Percentiles rank a stretch among this genome's conserved stretches.
phyloP scores from a whole-genome alignment of 2,329 filamentous ascomycete species.

The Boeremia exigua region DNA sequence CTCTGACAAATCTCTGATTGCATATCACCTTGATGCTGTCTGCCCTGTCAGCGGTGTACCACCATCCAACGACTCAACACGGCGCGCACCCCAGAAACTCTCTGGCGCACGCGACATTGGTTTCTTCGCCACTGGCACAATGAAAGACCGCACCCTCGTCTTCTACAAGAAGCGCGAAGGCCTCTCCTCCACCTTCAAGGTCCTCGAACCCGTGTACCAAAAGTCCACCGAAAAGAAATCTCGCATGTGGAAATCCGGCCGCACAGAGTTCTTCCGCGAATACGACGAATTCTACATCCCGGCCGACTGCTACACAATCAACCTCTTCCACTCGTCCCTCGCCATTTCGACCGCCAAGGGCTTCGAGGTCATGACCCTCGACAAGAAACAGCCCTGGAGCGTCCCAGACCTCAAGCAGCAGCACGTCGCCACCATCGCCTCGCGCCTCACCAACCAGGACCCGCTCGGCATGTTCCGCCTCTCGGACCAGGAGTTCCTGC shows the following conservation, averaged over 20 bases:
- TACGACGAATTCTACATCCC: constrained; percentile 99
- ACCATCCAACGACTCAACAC: constrained; percentile 72
- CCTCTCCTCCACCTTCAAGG: constrained; percentile 92
- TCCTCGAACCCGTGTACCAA: constrained; percentile 93
- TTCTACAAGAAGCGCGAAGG: constrained; percentile 98
- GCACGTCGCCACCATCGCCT: constrained; percentile 83
- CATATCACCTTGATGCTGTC: constrained; percentile 90
- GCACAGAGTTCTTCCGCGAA: constrained; percentile 94
- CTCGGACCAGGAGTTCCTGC: constrained; percentile 78
- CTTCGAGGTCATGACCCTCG: constrained; percentile 93
- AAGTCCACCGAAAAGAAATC: constrained; percentile 86
- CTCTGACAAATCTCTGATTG: constrained; percentile 87
- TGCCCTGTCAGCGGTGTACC: constrained; percentile 62
- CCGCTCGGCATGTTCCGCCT: constrained; percentile 97
- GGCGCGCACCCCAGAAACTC: constrained; percentile 89
- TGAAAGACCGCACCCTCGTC: constrained; percentile 94
- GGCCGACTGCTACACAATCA: constrained; percentile 91
- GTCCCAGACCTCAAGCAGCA: constrained; percentile 84
- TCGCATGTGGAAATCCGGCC: constrained; percentile 71
- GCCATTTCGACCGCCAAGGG: constrained; percentile 90
- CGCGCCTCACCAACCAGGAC: constrained; percentile 79
- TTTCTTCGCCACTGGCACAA: constrained; percentile 93
- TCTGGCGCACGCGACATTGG: constrained; percentile 88
- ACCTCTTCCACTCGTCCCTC: constrained; percentile 93
- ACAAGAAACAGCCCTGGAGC: constrained; percentile 95